phyloP scores from a whole-genome alignment of 169 alveolate genomes.

The Eimeria nieschulzi region DNA sequence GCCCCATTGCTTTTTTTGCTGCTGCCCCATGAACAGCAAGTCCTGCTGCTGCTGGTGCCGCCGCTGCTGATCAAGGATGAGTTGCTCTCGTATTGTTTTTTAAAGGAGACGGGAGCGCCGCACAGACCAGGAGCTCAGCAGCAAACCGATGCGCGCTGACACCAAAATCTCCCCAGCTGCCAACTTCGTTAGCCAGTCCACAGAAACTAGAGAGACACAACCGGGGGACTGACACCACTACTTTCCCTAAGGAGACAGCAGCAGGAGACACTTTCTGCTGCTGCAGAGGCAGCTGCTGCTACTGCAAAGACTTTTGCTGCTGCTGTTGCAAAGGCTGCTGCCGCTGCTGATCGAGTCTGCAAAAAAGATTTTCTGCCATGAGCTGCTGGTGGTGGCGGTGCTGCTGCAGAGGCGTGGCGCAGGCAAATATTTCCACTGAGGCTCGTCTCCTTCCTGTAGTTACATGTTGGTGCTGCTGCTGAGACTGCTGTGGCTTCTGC shows the following conservation, averaged over 20 bases:
- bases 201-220: background rate
- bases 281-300: background rate
- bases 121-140: background rate
- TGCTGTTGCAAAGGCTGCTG: too few species aligned
- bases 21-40: background rate
- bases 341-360: background rate
- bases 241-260: background rate
- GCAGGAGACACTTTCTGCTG: background rate
- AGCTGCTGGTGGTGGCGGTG: background rate
- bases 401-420: background rate
- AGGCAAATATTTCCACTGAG: background rate
- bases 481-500: background rate
- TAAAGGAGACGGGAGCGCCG: background rate
- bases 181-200: background rate
- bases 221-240: background rate
- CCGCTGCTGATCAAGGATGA: background rate
- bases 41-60: background rate
- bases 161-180: background rate
- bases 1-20: background rate
- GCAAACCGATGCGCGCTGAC: conserved; percentile 1
- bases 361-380: background rate
- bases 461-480: conserved; percentile 1
- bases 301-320: too few species aligned
- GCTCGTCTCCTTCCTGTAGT: background rate
- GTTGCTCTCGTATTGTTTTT: too few species aligned